Base-by-base conservation (phyloP, 192 early-diverging fungal species). In the Lobulomyces angularis region DNA sequence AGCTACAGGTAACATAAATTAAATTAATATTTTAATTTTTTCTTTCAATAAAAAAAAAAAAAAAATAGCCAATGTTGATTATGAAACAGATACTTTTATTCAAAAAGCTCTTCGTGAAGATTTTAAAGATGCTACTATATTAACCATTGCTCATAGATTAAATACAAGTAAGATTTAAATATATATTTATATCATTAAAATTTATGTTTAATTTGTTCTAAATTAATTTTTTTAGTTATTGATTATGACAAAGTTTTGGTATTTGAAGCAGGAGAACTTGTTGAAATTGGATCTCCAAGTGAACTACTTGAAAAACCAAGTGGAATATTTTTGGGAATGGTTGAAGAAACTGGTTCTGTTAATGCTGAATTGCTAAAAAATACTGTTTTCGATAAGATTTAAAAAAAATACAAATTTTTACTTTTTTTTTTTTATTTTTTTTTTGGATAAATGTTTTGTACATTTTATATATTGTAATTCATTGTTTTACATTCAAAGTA, bases 71-170 rank as follows among this genome's bases (percentile, higher is more conserved):
- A 77, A 73, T 29, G 75, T 82, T 1, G 82, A 84, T 50, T 56
- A 82, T 46, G 71, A 68, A 22, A 83, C 82, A 0, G 84, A 85
- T 50, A 59, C 61, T 11, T 43, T 68, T 24, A 78, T 83, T 37
- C 80, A 85, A 52, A 48, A 61, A 42, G 74, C 74, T 2, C 71
- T 83, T 33, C 69, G 81, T 4, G 49, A 53, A 37, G 63, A 67
- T 27, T 81, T 86, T 54, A 60, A 62, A 9, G 53, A 70, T n/a
- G 63, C 74, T 2, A 86, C 83, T 5, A 57, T 76, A 17, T 23
- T 63, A 24, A 63, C 61, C 11, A 62, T 62, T 34, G 60, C 60
- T 3, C 60, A 62, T 37, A 25, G 60, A 3, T 35, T 63, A 5
- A 63, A 58, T 49, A 46, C 45, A 19, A 46, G n/a, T n/a, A n/a